phyloP scores from a whole-genome alignment of 2,329 filamentous ascomycete species.

The Clonostachys rosea region DNA sequence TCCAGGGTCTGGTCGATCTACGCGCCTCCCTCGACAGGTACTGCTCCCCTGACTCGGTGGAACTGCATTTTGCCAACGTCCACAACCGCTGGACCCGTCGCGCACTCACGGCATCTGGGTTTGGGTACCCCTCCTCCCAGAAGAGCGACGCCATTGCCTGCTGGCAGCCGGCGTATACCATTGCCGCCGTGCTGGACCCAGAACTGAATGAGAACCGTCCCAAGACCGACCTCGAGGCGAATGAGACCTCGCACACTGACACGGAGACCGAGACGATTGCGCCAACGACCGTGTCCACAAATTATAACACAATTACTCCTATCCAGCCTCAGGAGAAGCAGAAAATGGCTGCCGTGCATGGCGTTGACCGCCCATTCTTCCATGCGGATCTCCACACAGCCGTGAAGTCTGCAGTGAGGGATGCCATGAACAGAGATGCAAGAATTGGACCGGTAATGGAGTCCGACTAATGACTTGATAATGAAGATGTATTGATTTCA shows the following conservation, averaged over 20 bases:
- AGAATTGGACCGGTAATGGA: not conserved
- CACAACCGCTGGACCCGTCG: slow-evolving; percentile 53
- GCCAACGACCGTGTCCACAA: not conserved
- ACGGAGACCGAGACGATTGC: not conserved
- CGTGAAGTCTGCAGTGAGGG: slow-evolving; percentile 25
- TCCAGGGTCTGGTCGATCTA: slow-evolving; percentile 52
- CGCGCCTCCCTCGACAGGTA: slow-evolving; percentile 49
- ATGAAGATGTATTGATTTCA: no score
- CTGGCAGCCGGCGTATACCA: slow-evolving; percentile 6
- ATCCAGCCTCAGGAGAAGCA: not conserved
- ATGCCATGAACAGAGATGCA: slow-evolving; percentile 14
- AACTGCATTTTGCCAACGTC: slow-evolving; percentile 51
- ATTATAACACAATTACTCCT: not conserved
- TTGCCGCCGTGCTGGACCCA: slow-evolving; percentile 4
- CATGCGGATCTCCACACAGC: slow-evolving; percentile 39
- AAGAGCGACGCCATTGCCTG: slow-evolving; percentile 5
- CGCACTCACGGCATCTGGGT: slow-evolving; percentile 50
- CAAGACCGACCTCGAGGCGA: not conserved
- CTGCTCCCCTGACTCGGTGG: slow-evolving; percentile 38
- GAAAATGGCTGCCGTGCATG: slow-evolving; percentile 21
- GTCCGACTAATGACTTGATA: not conserved
- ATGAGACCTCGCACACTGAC: not conserved
- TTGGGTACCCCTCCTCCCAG: slow-evolving; percentile 29
- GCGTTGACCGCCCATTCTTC: slow-evolving; percentile 41
- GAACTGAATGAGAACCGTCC: not conserved